Evolutionary conservation across 345 rosid genomes (phyloP).

Genomic region (Euphorbia lathyris): DNA sequence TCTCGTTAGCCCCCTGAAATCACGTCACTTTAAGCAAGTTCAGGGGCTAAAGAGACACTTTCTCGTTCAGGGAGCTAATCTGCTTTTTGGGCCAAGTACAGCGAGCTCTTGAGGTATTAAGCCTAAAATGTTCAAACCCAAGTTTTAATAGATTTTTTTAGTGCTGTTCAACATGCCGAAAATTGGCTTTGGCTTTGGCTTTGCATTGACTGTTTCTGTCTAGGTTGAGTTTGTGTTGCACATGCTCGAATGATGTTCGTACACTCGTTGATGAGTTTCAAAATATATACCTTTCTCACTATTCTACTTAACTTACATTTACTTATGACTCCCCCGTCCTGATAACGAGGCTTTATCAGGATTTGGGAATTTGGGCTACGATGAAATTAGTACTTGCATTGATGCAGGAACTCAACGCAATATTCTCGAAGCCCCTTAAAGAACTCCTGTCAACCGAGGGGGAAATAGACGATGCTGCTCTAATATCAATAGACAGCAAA

Average conservation of each 20-base stretch:
- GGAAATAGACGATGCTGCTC: constrained; percentile 92
- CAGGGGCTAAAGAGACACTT: no score
- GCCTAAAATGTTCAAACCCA: no score
- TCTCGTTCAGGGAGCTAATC: no score
- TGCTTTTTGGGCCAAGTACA: no score
- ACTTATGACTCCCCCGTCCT: not conserved
- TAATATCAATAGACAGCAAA: constrained; percentile 93
- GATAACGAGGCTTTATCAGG: not conserved
- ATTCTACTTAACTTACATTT: not conserved
- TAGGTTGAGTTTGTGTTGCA: not conserved
- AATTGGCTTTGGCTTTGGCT: not conserved
- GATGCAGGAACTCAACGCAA: constrained; percentile 71
- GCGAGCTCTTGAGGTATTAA: no score
- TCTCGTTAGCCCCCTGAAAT: no score
- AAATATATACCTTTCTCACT: not conserved
- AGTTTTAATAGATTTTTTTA: not conserved
- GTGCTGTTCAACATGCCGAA: not conserved
- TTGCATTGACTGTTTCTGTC: not conserved
- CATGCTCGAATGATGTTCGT: not conserved
- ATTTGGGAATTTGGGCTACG: not conserved
- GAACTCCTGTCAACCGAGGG: constrained; percentile 58
- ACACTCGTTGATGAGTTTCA: not conserved
- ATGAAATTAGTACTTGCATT: not conserved
- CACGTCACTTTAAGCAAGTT: no score
- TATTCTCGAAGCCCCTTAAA: constrained; percentile 79